Evolutionary conservation across 495 filamentous ascomycete genomes (phyloP), one percentile per base, ranked within the genome.

Genomic region (Xylaria castorea): DNA sequence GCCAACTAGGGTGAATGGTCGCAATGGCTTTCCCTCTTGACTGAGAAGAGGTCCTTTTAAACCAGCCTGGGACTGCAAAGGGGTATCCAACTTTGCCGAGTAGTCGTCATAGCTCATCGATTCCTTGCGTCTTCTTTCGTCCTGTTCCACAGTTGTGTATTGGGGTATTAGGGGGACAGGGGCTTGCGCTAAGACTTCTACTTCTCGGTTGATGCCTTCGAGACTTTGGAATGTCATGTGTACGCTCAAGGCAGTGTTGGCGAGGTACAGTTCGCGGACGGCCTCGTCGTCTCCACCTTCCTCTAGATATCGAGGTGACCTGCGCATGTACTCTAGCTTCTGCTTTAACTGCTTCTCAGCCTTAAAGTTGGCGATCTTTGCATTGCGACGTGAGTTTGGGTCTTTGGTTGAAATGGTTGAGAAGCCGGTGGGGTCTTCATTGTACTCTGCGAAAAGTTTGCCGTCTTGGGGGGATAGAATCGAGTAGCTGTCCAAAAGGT

Each of bases 1-100:
- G 76, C 92, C 91, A 1, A 96, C 83, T 42, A 99, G 80, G 4
- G 94, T 98, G 76, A 99, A 98, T 3, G 95, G 97, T 72, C 94
- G 90, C 71, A 98, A 84, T 27, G 97, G 97, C 75, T 92, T 97
- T 40, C 96, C 96, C 70, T 92, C 85, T 74, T 84, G 89, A 63
- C 88, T 92, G n/a, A 99, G 82, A 27, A 99, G 84, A 1, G 96
- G 93, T 0, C 95, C 97, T 18, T 82, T 81, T 7, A 84, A 81
- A 25, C 82, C 85, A 16, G 70, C 68, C 51, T 72, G 68, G 48
- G 75, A 60, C 48, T 86, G 85, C 42, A 91, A 72, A 7, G 90
- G 89, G 12, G 78, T 78, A 75, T 97, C 95, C 12, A 98, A 78
- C n/a, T 90, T 89, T 11, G 97, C 93, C 34, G 89, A 93, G 80